Conservation (phyloP, 2,329 filamentous ascomycete genomes). For the Corniculantispora saksenae region DNA sequence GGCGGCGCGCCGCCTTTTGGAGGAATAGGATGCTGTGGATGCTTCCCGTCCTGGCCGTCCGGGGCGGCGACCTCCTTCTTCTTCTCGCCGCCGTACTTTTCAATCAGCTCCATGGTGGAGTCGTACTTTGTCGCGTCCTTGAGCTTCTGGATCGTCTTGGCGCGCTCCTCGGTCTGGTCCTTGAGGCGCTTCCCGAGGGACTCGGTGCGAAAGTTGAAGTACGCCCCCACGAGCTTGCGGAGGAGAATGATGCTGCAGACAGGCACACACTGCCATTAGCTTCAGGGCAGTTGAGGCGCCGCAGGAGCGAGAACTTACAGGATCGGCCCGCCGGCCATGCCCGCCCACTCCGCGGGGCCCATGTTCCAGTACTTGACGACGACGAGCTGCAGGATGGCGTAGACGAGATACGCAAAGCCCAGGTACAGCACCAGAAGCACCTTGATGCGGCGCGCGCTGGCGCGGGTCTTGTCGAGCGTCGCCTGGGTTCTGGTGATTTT, state of each 20-base stretch:
- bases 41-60: slow-evolving; percentile 21
- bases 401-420: slow-evolving; percentile 86
- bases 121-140: slow-evolving; percentile 96
- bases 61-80: slow-evolving; percentile 39
- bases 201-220: slow-evolving; percentile 81
- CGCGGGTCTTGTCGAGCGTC: slow-evolving; percentile 71
- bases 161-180: slow-evolving; percentile 74
- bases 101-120: slow-evolving; percentile 85
- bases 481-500: slow-evolving; percentile 79
- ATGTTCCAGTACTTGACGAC: slow-evolving; percentile 84
- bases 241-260: slow-evolving; percentile 78
- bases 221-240: slow-evolving; percentile 64
- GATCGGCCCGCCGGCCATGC: slow-evolving; percentile 75
- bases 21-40: slow-evolving; percentile 25
- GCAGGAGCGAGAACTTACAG: slow-evolving; percentile 54
- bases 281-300: neutral
- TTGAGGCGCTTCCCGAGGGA: slow-evolving; percentile 69
- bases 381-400: slow-evolving; percentile 76
- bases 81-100: slow-evolving; percentile 83
- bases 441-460: slow-evolving; percentile 74
- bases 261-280: neutral
- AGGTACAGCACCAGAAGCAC: slow-evolving; percentile 90
- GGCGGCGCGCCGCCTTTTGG: slow-evolving; percentile 19
- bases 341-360: slow-evolving; percentile 74
- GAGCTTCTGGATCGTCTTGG: slow-evolving; percentile 87